Base-by-base conservation (phyloP, 2,329 filamentous ascomycete genomes). In the Ceratocystis lukuohia region DNA sequence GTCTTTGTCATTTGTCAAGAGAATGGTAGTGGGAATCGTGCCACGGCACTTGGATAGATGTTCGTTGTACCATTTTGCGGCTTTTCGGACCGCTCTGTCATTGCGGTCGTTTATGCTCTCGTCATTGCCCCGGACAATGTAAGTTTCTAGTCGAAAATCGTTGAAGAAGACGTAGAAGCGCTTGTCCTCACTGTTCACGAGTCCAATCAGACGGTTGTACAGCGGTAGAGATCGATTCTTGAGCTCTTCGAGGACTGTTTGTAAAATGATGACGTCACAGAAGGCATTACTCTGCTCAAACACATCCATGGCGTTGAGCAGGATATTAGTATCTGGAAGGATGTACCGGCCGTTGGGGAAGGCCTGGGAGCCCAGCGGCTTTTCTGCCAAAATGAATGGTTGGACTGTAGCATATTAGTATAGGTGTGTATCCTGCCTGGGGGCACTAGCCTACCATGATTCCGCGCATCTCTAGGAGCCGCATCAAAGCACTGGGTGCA, bases 91-190 rank as follows among this genome's bases (percentile, higher is more conserved):
- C 57, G 94, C 91, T 69, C 92, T 86, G 75, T 99, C 95, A 73
- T 99, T 99, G 65, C 94, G 84, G 75, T 99, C 94, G 74, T 99
- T 99, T 76, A 99, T 94, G 2, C 84, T 88, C 78, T 99, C 94
- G 46, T 89, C 87, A 5, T 81, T 76, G 22, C 86, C 82, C 69
- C 94, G 83, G 33, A 82, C 78, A 61, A 96, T 84, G 73, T 96
- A 89, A 0, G 94, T 99, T 75, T 99, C 95, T 48, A 92, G 80
- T 64, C 93, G 84, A 74, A 99, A 99, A 72, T 99, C 94, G 75
- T 99, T 99, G 83, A 97, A 97, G 75, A 99, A 99, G 64, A 99
- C 90, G 73, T 97, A 96, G 74, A 96, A 97, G 65, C 93, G 86
- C 80, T 99, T 99, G 70, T 96, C 91, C 72, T 96, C 91, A 73